Evolutionary conservation across 331 rosid genomes (phyloP), one percentile per base, ranked within the genome.

Genomic region (Cydonia oblonga): DNA sequence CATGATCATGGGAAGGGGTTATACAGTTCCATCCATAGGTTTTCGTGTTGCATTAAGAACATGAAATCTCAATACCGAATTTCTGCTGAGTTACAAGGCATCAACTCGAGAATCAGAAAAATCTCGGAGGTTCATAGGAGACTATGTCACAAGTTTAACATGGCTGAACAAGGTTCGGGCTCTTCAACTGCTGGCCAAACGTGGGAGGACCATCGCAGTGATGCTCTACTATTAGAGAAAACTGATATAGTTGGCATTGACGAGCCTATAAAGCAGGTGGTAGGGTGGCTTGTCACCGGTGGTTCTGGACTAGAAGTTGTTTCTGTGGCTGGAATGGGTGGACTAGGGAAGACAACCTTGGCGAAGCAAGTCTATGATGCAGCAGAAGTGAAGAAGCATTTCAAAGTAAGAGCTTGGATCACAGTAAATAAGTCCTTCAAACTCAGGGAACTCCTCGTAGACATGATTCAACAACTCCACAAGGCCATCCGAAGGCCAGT

Each of bases 261-360:
- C 19, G 53, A 68, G 66, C 74, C 74, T 23, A 76, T 58, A 69
- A 18, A 28, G 14, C 56, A 68, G 38, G 40, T 76, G 68, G 49
- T 76, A 57, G 25, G 49, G 44, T 28, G 68, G 74, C 74, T 76
- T 12, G n/a, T 76, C 22, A 64, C 15, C 0, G 78, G 62, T 5
- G 40, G 64, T 32, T 64, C 64, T 1, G 54, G 46, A 16, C 54
- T 46, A 9, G 71, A 35, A 65, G 71, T 74, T 19, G 38, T 74
- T 64, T 65, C 78, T 8, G 20, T 62, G 76, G 53, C 61, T 23
- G 76, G 69, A 29, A 73, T 73, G 76, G 69, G 76, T 4, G 69
- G 76, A 20, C 38, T 52, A 66, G 78, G 78, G 57, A 75, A 75
- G 16, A 75, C 78, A 22, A 75, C 78, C 66, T 75, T 75, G 60